These are phyloP conservation scores for apple (Malus domestica) DNA, from an alignment of 306 rosid genomes.

Conservation along the genomic window ASM211411v1 NC_041805.1:13045001-13045500, in stretches of 20 bases:
- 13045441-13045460: background rate
- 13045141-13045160: background rate
- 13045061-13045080: background rate
- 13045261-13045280: background rate
- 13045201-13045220: background rate
- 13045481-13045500: conserved; percentile 7
- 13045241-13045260: background rate
- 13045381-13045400: background rate
- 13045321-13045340: background rate
- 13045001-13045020: background rate
- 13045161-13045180: background rate
- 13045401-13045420: conserved; percentile 12
- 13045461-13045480: background rate
- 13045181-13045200: background rate
- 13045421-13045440: background rate
- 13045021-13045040: background rate
- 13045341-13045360: background rate
- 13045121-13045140: background rate
- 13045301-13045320: background rate
- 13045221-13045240: too few relatives aligned
- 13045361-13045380: background rate
- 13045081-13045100: background rate
- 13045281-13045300: background rate
- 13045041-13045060: background rate
- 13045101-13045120: background rate